Base-by-base conservation (phyloP, 2,329 filamentous ascomycete genomes). In the Hansfordia pulvinata region DNA sequence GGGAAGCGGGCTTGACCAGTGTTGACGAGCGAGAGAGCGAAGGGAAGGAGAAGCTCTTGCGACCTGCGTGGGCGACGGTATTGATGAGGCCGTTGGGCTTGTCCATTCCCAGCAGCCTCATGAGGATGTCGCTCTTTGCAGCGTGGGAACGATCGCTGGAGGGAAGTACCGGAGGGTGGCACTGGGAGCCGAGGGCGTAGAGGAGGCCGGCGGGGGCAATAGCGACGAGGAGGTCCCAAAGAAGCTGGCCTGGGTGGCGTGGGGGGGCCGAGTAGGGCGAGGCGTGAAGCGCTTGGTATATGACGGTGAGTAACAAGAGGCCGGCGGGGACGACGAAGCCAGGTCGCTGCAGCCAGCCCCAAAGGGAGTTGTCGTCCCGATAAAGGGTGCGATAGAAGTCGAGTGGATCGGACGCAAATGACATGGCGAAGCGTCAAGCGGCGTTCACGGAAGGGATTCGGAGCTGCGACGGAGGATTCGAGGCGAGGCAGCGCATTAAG, bases 41-140 rank as follows among this genome's bases (percentile, higher is more conserved):
- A n/a, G n/a, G n/a, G n/a, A n/a, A n/a, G 20, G 57, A 60, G 3
- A 74, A 47, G 12, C 66, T 62, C 29, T 65, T 64, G 30, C 66
- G 64, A 18, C 72, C 63, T 4, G 62, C 71, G 38, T 68, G 61
- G 20, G 72, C 64, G 10, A 72, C 67, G 6, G 63, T 64, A 25
- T 56, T 60, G 42, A 75, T 60, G 35, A 74, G 57, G 26, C 65
- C 58, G 19, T 58, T 57, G 5, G 57, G 48, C 27, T 45, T 58
- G 38, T 72, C 66, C 33, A 78, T 43, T 2, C 74, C 67, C 18
- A 83, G 47, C 17, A 83, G 60, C 33, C 69, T 65, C 38, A 64
- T 61, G 53, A 84, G 63, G 8, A 64, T 62, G 37, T 75, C 65
- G 44, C 69, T 74, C 50, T 84, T 85, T 15, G 64, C 62, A 10